Evolutionary conservation across 2,329 filamentous ascomycete genomes (phyloP), one percentile per base, ranked within the genome.

Genomic region (Aspergillus costaricaensis): DNA sequence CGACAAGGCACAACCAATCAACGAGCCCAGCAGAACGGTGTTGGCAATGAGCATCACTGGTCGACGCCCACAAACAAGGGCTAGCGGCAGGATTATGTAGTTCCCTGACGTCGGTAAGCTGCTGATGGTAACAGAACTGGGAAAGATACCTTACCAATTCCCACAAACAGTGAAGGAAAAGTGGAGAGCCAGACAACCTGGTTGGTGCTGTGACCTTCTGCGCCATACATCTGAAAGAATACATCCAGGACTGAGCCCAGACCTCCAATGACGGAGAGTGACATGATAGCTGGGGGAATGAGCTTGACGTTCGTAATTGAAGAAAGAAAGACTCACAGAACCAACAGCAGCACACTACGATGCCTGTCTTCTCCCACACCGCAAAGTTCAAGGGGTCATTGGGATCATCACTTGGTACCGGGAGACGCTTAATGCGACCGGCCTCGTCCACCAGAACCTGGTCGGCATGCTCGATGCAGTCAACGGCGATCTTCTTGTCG

Each of bases 131-230:
- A 1, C n/a, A 12, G 14, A 32, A 19, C 4, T 12, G 5, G 15
- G n/a, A 5, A 5, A 7, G 12, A 4, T 19, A 6, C 19, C 68
- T 63, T 64, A 71, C 76, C 77, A 25, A 78, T 67, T 17, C 76
- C 76, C 53, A 79, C 77, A 57, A 77, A 77, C 7, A 79, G 62
- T 2, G 74, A 74, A 0, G 77, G 77, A 43, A 76, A 74, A 0
- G 74, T 78, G 0, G 72, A 66, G n/a, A 79, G 59, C 63, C 74
- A 71, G 47, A 73, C 70, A 2, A 77, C 67, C 12, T 78, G 44
- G 9, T 64, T 67, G 48, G 25, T 67, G 64, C 39, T 76, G 63
- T 57, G 68, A 4, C 68, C 68, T 38, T 65, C 59, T 8, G 57
- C 64, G 1, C 59, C 57, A 51, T 78, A 78, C 7, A 74, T 61